Conservation (phyloP, 768 basidiomycete species). For the Hygrophoropsis aurantiaca region DNA sequence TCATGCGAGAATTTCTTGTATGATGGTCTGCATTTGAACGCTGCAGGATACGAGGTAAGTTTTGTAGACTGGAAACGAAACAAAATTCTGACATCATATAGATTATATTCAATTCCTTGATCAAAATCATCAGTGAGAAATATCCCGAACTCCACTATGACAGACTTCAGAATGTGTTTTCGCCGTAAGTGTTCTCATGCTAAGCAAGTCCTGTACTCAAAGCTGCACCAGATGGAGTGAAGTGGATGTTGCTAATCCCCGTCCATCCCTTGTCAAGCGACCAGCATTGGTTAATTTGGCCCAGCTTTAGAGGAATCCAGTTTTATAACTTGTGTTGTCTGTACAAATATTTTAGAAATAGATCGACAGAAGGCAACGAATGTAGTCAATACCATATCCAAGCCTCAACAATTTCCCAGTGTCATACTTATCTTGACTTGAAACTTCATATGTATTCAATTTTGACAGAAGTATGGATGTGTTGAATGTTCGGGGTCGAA, state of each 20-base stretch:
- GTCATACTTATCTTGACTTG: too few relatives aligned
- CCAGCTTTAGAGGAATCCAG: neutral
- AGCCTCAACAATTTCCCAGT: too few relatives aligned
- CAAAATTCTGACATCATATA: slow-evolving; percentile 21
- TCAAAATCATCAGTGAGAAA: slow-evolving; percentile 51
- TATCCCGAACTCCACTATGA: slow-evolving; percentile 74
- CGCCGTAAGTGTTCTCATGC: slow-evolving; percentile 63
- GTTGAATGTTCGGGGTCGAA: too few relatives aligned
- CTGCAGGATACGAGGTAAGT: slow-evolving; percentile 71
- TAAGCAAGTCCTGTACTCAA: too few relatives aligned
- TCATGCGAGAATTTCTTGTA: slow-evolving; percentile 50
- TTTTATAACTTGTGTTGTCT: neutral
- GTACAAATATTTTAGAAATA: neutral
- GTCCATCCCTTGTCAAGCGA: slow-evolving; percentile 19
- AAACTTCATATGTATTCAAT: too few relatives aligned
- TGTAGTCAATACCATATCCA: too few relatives aligned
- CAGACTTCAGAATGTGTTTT: slow-evolving; percentile 56
- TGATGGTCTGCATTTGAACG: slow-evolving; percentile 83
- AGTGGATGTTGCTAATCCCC: slow-evolving; percentile 19
- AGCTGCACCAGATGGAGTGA: slow-evolving; percentile 24
- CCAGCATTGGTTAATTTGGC: neutral
- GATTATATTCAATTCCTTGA: slow-evolving; percentile 66
- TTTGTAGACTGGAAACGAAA: neutral
- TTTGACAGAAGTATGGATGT: too few relatives aligned
- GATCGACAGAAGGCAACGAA: too few relatives aligned